Percentiles rank a stretch among this genome's conserved stretches.
Evolutionary conservation across 1,139 yeast genomes (phyloP).

Genomic region (Pichia sp.): DNA sequence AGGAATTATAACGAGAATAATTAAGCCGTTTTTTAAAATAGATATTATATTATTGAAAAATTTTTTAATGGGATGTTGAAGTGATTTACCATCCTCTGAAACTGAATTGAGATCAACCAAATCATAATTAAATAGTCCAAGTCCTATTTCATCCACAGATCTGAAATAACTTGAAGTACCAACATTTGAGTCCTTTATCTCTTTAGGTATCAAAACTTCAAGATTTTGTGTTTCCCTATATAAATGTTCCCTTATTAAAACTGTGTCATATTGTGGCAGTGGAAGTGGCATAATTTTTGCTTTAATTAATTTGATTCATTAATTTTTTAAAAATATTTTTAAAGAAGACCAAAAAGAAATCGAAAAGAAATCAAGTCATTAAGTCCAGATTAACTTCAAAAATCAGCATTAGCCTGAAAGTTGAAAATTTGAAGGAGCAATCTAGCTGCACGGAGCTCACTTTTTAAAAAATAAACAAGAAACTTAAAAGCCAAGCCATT

Average conservation of each 20-base stretch:
- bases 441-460: too few relatives aligned
- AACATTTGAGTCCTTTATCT: not conserved
- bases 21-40: not conserved
- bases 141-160: slow-evolving; percentile 24
- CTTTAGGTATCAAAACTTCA: slow-evolving; percentile 23
- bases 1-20: not conserved
- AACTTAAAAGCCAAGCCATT: too few relatives aligned
- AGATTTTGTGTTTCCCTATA: slow-evolving; percentile 21
- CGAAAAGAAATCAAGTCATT: too few relatives aligned
- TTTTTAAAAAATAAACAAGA: too few relatives aligned
- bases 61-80: too few relatives aligned
- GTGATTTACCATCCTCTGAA: not conserved
- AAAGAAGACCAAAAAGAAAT: too few relatives aligned
- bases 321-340: too few relatives aligned
- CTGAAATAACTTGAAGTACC: slow-evolving; percentile 18
- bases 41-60: too few relatives aligned
- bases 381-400: too few relatives aligned
- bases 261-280: slow-evolving; percentile 24
- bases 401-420: too few relatives aligned
- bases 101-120: slow-evolving; percentile 14
- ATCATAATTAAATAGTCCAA: slow-evolving; percentile 25
- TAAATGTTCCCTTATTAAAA: slow-evolving; percentile 27
- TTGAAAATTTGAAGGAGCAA: too few relatives aligned
- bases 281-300: slow-evolving; percentile 23
- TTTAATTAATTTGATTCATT: too few relatives aligned